A percentile compares a stretch with the other conserved stretches of the same genome.
These are phyloP conservation scores for Plasmopara halstedii DNA, from an alignment of 352 stramenopile genomes.

Conservation along the genomic window DNA sequence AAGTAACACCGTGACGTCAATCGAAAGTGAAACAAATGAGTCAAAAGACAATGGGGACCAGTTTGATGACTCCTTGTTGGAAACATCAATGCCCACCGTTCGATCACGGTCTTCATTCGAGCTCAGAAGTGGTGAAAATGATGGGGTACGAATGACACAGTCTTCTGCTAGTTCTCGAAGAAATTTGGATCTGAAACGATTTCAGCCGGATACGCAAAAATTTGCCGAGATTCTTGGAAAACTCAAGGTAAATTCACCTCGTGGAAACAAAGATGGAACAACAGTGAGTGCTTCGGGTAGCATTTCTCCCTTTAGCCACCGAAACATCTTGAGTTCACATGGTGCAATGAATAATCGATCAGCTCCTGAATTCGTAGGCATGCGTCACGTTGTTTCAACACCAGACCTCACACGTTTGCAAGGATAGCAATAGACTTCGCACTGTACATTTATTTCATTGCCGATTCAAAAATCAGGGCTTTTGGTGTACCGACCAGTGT, in stretches of 20 bases:
- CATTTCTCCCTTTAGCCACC: slow-evolving; percentile 23
- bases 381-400: slow-evolving; percentile 58
- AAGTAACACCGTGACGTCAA: slow-evolving; percentile 29
- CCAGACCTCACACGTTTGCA: slow-evolving; percentile 44
- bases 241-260: slow-evolving; percentile 47
- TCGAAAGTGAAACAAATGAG: slow-evolving; percentile 17
- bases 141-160: slow-evolving; percentile 5
- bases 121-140: slow-evolving; percentile 18
- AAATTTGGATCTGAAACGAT: slow-evolving; percentile 65
- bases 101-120: slow-evolving; percentile 27
- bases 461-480: no score
- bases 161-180: slow-evolving; percentile 24
- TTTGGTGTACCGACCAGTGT: no score
- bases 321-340: slow-evolving; percentile 14
- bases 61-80: slow-evolving; percentile 14
- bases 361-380: slow-evolving; percentile 30
- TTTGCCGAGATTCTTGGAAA: slow-evolving; percentile 72
- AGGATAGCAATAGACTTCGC: slow-evolving; percentile 18
- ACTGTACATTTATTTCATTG: no score
- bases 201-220: slow-evolving; percentile 62
- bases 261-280: slow-evolving; percentile 19
- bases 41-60: slow-evolving; percentile 12
- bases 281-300: slow-evolving; percentile 14
- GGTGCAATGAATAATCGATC: slow-evolving; percentile 18
- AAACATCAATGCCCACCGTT: slow-evolving; percentile 18